Conservation (phyloP, 768 basidiomycete genomes). For the Suillus fuscotomentosus region DNA sequence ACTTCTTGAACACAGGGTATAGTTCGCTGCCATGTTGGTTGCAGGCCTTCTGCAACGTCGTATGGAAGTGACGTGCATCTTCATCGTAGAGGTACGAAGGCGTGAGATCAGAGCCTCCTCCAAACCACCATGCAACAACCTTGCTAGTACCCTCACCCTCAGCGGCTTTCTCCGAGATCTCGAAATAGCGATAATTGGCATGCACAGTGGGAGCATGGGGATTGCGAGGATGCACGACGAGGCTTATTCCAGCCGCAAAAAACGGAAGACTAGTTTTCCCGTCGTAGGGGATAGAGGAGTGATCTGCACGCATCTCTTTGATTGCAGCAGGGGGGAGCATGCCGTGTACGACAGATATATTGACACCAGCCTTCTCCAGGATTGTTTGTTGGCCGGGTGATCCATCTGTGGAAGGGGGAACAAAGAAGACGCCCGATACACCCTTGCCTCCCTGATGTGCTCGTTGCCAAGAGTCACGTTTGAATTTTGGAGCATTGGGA, state of each 20-base stretch:
- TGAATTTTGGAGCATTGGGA: constrained; percentile 65
- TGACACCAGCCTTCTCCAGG: constrained; percentile 96
- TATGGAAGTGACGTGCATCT: constrained; percentile 87
- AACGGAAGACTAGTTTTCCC: constrained; percentile 73
- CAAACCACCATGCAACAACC: constrained; percentile 96
- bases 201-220: constrained; percentile 94
- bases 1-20: constrained; percentile 82
- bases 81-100: constrained; percentile 89
- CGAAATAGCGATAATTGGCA: constrained; percentile 97
- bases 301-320: constrained; percentile 94
- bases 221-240: constrained; percentile 93
- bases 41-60: constrained; percentile 71
- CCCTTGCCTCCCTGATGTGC: constrained; percentile 62
- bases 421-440: constrained; percentile 79
- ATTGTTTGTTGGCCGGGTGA: constrained; percentile 44
- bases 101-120: constrained; percentile 93
- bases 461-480: constrained; percentile 79
- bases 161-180: constrained; percentile 61
- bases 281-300: constrained; percentile 68
- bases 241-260: constrained; percentile 88
- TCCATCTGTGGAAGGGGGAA: constrained; percentile 28
- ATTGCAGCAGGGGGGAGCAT: constrained; percentile 85
- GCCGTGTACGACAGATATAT: constrained; percentile 90
- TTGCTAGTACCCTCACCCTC: constrained; percentile 41
- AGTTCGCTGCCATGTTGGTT: constrained; percentile 65